Base-by-base conservation (phyloP, 208 protist species). In the Crithidia fasciculata region DNA sequence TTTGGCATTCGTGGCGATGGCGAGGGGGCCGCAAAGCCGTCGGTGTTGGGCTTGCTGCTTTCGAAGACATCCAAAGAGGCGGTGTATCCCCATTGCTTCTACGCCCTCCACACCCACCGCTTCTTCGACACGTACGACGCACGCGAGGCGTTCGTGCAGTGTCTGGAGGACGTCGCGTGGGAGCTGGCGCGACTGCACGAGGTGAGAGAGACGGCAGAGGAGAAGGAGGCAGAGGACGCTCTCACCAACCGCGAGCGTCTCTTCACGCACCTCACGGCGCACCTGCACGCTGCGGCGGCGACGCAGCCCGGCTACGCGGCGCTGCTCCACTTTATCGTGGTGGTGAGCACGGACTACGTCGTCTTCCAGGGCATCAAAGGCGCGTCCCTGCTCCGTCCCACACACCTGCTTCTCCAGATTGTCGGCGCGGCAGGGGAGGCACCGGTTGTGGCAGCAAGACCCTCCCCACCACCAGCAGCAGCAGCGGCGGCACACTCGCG, bases 101-200 rank as follows among this genome's bases (percentile, higher is more conserved):
- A 69, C 44, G 8, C 41, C 8, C 74, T 78, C 13, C 57, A 67
- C 12, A 4, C 7, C 36, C 50, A 69, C 44, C 78, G 65, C 37
- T 18, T 70, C n/a, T 79, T 80, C 40, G 28, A 7, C 10, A 67
- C 79, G 8, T 80, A 80, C 64, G 60, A 66, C 41, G 74, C 68
- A 28, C 73, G 79, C 44, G 69, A 18, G 7, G 37, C 15, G 3
- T 79, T 80, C 37, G 15, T 61, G 15, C 66, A 55, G 18, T 66
- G 63, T 37, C 63, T 57, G 5, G 40, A 47, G 28, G 72, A 64
- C 36, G 47, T 72, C 39, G 57, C 70, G 5, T 28, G 40, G 61
- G 63, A 65, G 9, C 37, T 78, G 49, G 16, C 43, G 15, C 50
- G 19, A 6, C 60, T 72, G 18, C 52, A 10, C 12, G 69, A 45